A percentile compares a stretch with the other conserved stretches of the same genome.
Evolutionary conservation across 1,284 basidiomycete species (phyloP).

Genomic region (Cryptococcus jaspeensis): DNA sequence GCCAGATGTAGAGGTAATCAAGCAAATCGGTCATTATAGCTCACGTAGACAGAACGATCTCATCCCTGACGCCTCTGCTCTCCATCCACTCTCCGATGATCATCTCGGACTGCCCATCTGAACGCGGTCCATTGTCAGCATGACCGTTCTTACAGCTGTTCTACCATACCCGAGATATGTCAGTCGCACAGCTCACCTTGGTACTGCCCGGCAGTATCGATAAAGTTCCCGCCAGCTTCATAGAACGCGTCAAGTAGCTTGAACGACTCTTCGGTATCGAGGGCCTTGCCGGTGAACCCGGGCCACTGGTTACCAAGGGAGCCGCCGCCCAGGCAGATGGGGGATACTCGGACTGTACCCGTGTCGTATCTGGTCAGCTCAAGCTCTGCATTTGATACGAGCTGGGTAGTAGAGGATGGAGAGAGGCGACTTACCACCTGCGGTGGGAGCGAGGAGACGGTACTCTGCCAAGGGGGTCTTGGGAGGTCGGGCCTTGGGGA

Average conservation of each 20-base stretch:
- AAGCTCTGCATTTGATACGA: neutral
- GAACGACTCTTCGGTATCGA: conserved; percentile 17
- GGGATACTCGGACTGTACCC: conserved; percentile 2
- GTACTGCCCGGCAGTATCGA: conserved; percentile 41
- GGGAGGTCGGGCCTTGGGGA: conserved; percentile 27
- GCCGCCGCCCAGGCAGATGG: conserved; percentile 7
- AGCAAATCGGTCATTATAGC: neutral
- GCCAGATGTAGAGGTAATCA: neutral
- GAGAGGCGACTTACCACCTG: conserved; percentile 38
- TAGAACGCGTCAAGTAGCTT: no score
- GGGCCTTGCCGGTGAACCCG: neutral
- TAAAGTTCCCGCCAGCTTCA: conserved; percentile 47
- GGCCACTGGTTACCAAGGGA: conserved; percentile 5
- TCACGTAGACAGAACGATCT: conserved; percentile 22
- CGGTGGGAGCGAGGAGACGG: conserved; percentile 53
- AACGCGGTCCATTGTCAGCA: neutral
- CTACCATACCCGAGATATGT: no score
- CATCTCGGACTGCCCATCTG: conserved; percentile 44
- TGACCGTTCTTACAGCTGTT: no score
- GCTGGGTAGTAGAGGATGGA: neutral
- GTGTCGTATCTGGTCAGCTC: neutral
- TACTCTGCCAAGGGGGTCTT: conserved; percentile 46
- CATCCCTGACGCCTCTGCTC: conserved; percentile 30
- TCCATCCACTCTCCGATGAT: conserved; percentile 52
- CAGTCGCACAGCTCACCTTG: neutral